phyloP scores from a whole-genome alignment of 2,329 filamentous ascomycete genomes.

The Penicillium janthinellum region DNA sequence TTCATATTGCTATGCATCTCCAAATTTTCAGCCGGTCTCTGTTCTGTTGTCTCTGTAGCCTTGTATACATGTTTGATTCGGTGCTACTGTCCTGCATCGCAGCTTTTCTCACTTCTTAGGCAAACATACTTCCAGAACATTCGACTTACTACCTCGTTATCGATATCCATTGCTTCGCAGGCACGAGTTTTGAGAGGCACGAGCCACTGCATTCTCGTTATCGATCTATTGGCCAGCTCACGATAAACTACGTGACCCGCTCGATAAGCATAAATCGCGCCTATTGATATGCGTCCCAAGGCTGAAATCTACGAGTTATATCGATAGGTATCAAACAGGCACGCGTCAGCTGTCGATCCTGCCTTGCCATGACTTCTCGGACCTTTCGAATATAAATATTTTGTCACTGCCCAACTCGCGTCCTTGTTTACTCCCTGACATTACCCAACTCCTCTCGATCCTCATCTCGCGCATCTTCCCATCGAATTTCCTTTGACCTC shows the following conservation, averaged over 20 bases:
- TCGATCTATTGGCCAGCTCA: too few relatives aligned
- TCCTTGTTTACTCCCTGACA: not conserved
- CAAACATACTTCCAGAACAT: not conserved
- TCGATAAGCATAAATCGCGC: too few relatives aligned
- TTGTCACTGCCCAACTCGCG: not conserved
- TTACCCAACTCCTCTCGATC: not conserved
- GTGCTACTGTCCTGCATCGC: not conserved
- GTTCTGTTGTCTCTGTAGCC: slow-evolving; percentile 5
- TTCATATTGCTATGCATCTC: slow-evolving; percentile 14
- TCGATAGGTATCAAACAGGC: not conserved
- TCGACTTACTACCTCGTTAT: not conserved
- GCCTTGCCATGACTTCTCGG: not conserved
- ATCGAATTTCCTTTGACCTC: not conserved
- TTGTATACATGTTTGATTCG: slow-evolving; percentile 20
- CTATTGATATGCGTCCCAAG: not conserved
- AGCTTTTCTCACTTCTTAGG: too few relatives aligned
- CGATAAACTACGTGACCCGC: too few relatives aligned
- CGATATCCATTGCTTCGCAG: not conserved
- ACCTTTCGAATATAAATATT: not conserved
- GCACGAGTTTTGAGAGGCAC: not conserved
- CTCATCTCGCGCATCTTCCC: not conserved
- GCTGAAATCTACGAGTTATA: not conserved
- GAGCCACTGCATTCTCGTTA: too few relatives aligned
- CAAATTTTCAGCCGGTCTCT: not conserved
- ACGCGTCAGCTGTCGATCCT: not conserved